A percentile compares a stretch with the other conserved stretches of the same genome.
Conservation (phyloP, 306 rosid species). For the Styphnolobium japonicum region DNA sequence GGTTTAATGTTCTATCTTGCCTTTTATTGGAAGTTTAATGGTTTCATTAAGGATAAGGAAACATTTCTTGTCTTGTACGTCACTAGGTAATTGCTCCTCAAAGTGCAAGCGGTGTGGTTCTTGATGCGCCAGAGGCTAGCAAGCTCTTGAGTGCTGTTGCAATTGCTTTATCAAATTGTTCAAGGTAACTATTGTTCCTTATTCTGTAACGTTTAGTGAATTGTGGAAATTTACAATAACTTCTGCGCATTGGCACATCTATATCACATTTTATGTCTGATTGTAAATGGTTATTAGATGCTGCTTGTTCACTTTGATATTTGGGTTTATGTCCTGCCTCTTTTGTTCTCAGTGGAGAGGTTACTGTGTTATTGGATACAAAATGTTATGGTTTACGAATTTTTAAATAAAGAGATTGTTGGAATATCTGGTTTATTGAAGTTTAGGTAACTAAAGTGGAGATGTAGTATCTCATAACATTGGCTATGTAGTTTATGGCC, state of each 20-base stretch:
- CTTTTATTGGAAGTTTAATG: conserved; percentile 6
- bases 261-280: neutral
- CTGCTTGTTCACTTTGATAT: conserved; percentile 8
- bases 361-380: neutral
- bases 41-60: conserved; percentile 3
- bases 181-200: conserved; percentile 50
- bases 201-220: conserved; percentile 24
- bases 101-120: conserved; percentile 96
- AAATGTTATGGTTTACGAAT: neutral
- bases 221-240: neutral
- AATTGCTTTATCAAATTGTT: conserved; percentile 94
- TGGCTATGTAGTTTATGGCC: conserved; percentile 80
- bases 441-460: conserved; percentile 14
- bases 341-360: conserved; percentile 3
- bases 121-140: conserved; percentile 94
- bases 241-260: neutral
- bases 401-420: neutral
- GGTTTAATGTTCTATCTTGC: conserved; percentile 25
- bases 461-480: conserved; percentile 28
- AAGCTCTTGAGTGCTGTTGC: conserved; percentile 96
- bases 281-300: neutral
- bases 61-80: conserved; percentile 26
- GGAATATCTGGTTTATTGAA: neutral
- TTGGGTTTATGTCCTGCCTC: neutral
- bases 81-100: conserved; percentile 90